phyloP scores from a whole-genome alignment of 805 yeast genomes.

The Alloascoidea hylecoeti region DNA sequence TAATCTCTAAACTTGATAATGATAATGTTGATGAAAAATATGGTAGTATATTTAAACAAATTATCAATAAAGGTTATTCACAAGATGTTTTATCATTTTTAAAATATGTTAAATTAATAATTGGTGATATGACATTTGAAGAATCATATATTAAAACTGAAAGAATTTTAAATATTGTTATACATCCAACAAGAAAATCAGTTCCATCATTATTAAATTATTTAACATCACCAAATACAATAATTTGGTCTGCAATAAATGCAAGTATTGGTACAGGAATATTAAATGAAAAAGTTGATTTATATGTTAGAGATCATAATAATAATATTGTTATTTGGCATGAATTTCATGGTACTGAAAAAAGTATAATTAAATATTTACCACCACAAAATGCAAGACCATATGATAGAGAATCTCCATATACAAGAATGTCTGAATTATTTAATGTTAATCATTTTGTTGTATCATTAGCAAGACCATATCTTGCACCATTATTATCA shows the following conservation, averaged over 20 bases:
- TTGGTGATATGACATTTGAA: slow-evolving; percentile 84
- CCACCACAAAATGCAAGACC: slow-evolving; percentile 33
- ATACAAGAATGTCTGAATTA: slow-evolving; percentile 77
- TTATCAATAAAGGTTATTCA: slow-evolving; percentile 68
- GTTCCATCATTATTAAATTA: slow-evolving; percentile 72
- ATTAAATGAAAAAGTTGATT: slow-evolving; percentile 44
- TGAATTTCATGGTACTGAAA: slow-evolving; percentile 8
- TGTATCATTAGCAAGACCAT: slow-evolving; percentile 86
- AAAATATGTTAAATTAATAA: slow-evolving; percentile 57
- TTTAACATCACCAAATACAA: slow-evolving; percentile 85
- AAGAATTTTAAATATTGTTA: slow-evolving; percentile 67
- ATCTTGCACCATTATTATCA: slow-evolving; percentile 77
- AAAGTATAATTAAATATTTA: slow-evolving; percentile 13
- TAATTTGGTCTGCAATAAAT: slow-evolving; percentile 79
- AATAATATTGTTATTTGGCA: slow-evolving; percentile 23
- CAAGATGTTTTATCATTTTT: slow-evolving; percentile 73
- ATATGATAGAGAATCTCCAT: slow-evolving; percentile 46
- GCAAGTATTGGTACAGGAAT: slow-evolving; percentile 54
- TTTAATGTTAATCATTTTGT: slow-evolving; percentile 92
- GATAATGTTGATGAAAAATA: slow-evolving; percentile 43
- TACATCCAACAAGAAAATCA: slow-evolving; percentile 63
- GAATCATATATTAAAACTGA: slow-evolving; percentile 79
- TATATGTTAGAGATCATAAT: slow-evolving; percentile 41
- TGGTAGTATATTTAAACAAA: slow-evolving; percentile 62
- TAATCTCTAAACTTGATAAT: slow-evolving; percentile 24